Base-by-base conservation (phyloP, 2,329 filamentous ascomycete genomes). In the Paradendryphiella salina region DNA sequence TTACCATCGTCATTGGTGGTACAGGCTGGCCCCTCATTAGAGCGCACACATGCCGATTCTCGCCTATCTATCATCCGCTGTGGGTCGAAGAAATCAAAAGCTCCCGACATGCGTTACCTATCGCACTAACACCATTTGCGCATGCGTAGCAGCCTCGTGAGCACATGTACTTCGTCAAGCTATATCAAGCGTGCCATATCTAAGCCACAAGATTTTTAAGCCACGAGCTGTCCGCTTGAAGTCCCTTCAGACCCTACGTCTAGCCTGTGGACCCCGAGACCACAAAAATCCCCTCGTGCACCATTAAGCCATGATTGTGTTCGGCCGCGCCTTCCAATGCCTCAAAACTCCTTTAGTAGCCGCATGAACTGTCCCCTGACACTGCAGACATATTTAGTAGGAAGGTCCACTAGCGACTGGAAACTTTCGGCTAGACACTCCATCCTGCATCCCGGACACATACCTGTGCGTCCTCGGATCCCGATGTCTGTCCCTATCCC, bases 391-490 rank as follows among this genome's bases (percentile, higher is more conserved):
- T 15, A 7, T 40, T 65, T 45, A 65, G 60, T 65, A 65, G 50
- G 54, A 49, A 37, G 44, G 32, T 26, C 46, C 50, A 49, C 47
- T 59, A 11, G 43, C 45, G 43, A 69, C 62, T 34, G 69, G 66
- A 60, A 71, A 71, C 50, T 63, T 58, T 17, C 69, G 42, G 34
- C 71, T 70, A 35, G 64, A 60, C 17, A 70, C 68, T n/a, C 70
- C 70, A 42, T 71, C 66, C 52, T 69, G 62, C 43, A 70, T 65
- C 8, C 68, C 65, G 18, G 57, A 44, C 43, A 72, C 67, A 65
- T 72, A 71, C 55, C 70, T 60, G 46, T 70, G 67, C 50, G 54
- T 53, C 20, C 61, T 61, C 14, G 60, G 53, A 43, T 67, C 63
- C 44, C 59, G 58, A 5, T 64, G 54, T 33, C 57, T 46, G 17